These are phyloP conservation scores for Coelastrella sp. DNA, from an alignment of 139 green algal genomes.

Conservation along the genomic window DNA sequence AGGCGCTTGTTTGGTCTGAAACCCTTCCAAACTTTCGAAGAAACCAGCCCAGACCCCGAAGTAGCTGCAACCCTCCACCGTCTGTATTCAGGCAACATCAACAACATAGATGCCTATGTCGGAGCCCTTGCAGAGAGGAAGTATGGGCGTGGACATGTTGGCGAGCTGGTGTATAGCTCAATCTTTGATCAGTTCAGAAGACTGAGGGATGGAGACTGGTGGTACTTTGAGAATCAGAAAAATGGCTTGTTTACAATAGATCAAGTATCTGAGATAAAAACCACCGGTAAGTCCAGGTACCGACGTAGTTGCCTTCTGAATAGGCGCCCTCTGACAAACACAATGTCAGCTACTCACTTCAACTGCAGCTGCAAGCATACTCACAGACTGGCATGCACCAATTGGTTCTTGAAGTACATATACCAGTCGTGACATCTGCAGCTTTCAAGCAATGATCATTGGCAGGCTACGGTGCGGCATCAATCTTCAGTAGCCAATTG, in stretches of 20 bases:
- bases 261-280: conserved; percentile 43
- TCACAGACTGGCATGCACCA: background rate
- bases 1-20: conserved; percentile 15
- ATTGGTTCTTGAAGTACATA: no score
- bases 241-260: conserved; percentile 46
- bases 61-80: background rate
- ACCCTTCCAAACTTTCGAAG: background rate
- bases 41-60: background rate
- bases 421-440: no score
- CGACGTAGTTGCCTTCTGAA: no score
- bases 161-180: conserved; percentile 48
- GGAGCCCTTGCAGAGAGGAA: conserved; percentile 53
- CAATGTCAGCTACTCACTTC: no score
- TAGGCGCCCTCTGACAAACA: no score
- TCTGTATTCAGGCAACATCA: background rate
- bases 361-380: background rate
- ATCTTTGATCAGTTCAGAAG: conserved; percentile 55
- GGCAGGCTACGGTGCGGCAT: no score
- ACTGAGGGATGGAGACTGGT: conserved; percentile 56
- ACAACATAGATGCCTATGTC: conserved; percentile 52
- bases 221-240: conserved; percentile 52
- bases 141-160: conserved; percentile 42
- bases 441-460: no score
- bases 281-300: conserved; percentile 18
- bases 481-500: no score